Evolutionary conservation across 257 asterid genomes (phyloP), one percentile per base, ranked within the genome.

Genomic region (Forsythia suspensa): DNA sequence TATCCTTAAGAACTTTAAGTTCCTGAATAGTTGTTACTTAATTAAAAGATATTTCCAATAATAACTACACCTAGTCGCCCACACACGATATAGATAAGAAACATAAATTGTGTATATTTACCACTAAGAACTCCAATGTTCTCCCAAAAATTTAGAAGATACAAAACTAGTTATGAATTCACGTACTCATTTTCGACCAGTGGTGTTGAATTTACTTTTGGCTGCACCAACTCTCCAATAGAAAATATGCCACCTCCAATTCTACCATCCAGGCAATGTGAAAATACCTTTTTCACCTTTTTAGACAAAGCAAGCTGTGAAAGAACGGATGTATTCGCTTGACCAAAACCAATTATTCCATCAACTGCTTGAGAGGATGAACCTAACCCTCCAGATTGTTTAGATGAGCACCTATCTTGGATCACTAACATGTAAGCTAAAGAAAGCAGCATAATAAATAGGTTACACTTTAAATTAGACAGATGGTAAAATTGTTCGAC

Each of bases 241-340:
- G 99, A 94, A 78, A 96, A 96, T 80, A 94, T 96, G 72, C 99
- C 99, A 73, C 99, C 99, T 81, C 99, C 98, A 70, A 83, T 82
- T 38, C 29, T 80, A 48, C 97, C 88, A 76, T 96, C 98, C 90
- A 96, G 88, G 91, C 99, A 96, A 85, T 96, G 99, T 13, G 99
- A 90, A 82, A 96, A 94, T 15, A 92, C 71, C 75, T 85, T 96
- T 81, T 87, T 94, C 77, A 87, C 95, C 93, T 89, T 91, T 74
- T 92, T 90, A 39, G 96, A 76, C 4, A 79, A 81, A 67, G 98
- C 97, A 77, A 96, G 98, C 87, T 96, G 99, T 41, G 99, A 96
- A 82, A 96, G 88, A 75, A 96, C 82, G 36, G 99, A 96, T 48
- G 98, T 81, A 85, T 96, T 94, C 75, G 97, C 91, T 89, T 96